Base-by-base conservation (phyloP, 768 basidiomycete genomes). In the Gloeophyllum trabeum region DNA sequence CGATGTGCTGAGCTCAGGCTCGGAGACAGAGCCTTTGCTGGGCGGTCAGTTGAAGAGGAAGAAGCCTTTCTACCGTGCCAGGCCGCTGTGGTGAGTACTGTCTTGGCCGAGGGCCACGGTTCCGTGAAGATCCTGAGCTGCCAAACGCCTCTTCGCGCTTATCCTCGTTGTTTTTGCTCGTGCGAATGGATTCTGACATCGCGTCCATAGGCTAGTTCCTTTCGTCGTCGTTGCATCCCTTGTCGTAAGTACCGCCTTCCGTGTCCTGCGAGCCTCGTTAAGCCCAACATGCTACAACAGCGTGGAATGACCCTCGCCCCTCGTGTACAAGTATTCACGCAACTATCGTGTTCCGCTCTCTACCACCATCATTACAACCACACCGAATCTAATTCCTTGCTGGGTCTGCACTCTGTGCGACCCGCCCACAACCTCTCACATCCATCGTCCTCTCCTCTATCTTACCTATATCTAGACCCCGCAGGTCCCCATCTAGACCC, bases 251-350 rank as follows among this genome's bases (percentile, higher is more conserved):
- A 4, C 23, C 18, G 14, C 10, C 28, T n/a, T 21, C 32, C 13
- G 19, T 23, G n/a, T n/a, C n/a, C n/a, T n/a, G n/a, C n/a, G n/a
- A n/a, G n/a, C 23, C 22, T 25, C 13, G 24, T 39, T 18, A 40
- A 34, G 28, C 40, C 3, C 14, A 37, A 21, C 7, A 45, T 41
- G 48, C 46, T 34, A 5, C 38, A 40, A 5, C 47, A 88, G 86
- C 80, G 85, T 20, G 84, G 85, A 24, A 77, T 88, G 62, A 87
- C 84, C 1, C 66, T 83, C 57, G 78, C 83, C 26, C 79, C 84
- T 7, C 75, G 84, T 43, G 80, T 89, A 36, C 79, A 85, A 57
- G 80, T 89, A 22, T 87, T 79, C 65, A 85, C 77, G 35, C 75
- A 79, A 39, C 73, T 89, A 40, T 77, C 86, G 3, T 88, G 86